Evolutionary conservation across 345 rosid species (phyloP).

Genomic region (Linum lewisii): DNA sequence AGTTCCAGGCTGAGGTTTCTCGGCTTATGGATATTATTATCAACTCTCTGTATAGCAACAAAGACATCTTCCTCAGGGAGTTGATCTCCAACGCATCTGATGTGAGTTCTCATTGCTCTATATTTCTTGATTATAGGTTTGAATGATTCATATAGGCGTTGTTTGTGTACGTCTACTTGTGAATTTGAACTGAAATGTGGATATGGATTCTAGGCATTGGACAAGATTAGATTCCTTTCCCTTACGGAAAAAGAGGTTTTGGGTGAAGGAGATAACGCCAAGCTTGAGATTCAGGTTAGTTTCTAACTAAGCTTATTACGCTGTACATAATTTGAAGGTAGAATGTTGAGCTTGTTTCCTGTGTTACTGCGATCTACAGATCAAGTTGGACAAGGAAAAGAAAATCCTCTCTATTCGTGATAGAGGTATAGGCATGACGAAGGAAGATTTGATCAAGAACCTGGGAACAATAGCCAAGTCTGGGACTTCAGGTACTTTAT

Average conservation of each 20-base stretch:
- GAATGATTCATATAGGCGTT: not conserved
- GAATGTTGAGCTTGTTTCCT: not conserved
- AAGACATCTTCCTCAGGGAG: constrained; percentile 95
- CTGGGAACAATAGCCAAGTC: constrained; percentile 98
- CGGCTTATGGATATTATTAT: constrained; percentile 95
- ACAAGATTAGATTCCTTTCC: constrained; percentile 90
- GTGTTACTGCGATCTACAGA: constrained; percentile 37
- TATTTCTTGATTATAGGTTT: no score
- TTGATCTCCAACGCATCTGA: constrained; percentile 98
- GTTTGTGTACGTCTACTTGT: not conserved
- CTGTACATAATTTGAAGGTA: not conserved
- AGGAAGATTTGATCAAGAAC: constrained; percentile 92
- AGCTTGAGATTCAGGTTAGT: constrained; percentile 94
- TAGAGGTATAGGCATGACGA: constrained; percentile 96
- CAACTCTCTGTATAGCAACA: constrained; percentile 97
- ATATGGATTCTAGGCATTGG: constrained; percentile 54
- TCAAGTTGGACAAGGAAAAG: constrained; percentile 86
- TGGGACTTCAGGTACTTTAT: constrained; percentile 82
- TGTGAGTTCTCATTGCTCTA: constrained; percentile 31
- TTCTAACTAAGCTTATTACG: not conserved
- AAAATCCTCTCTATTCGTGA: constrained; percentile 80
- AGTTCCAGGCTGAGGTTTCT: constrained; percentile 99
- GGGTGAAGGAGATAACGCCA: constrained; percentile 85
- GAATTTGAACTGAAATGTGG: constrained; percentile 1
- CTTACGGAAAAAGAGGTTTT: constrained; percentile 83